Evolutionary conservation across 1,139 yeast genomes (phyloP).

Genomic region (Yamadazyma conglobata): DNA sequence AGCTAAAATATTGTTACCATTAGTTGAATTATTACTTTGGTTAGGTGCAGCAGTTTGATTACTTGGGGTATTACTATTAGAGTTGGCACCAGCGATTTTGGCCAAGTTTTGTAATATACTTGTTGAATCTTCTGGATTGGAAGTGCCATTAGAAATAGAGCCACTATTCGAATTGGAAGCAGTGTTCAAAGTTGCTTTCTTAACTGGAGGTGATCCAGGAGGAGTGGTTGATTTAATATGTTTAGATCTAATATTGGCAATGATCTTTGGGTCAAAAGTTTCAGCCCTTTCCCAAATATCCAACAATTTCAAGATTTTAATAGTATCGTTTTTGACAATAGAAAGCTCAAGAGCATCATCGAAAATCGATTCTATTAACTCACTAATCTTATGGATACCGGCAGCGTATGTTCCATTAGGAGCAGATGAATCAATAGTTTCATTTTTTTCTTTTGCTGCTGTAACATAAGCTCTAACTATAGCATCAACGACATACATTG

Average conservation of each 20-base stretch:
- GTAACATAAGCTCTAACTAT: constrained; percentile 83
- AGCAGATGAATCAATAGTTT: constrained; percentile 43
- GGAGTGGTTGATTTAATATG: constrained; percentile 60
- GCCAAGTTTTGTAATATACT: constrained; percentile 67
- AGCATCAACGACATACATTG: constrained; percentile 87
- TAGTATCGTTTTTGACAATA: constrained; percentile 51
- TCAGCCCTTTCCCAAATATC: constrained; percentile 91
- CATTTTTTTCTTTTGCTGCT: constrained; percentile 57
- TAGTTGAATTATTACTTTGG: constrained; percentile 16
- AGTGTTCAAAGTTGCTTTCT: constrained; percentile 18
- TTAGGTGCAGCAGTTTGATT: constrained; percentile 13
- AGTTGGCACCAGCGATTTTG: constrained; percentile 41
- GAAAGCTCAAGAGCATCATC: constrained; percentile 58
- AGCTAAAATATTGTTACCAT: constrained; percentile 41
- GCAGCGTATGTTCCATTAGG: constrained; percentile 74
- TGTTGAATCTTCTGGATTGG: constrained; percentile 42
- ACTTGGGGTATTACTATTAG: constrained; percentile 24
- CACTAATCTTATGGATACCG: constrained; percentile 62
- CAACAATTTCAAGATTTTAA: constrained; percentile 75
- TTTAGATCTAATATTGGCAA: constrained; percentile 56
- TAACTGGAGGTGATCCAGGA: constrained; percentile 46
- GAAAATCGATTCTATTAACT: constrained; percentile 54
- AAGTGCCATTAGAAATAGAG: constrained; percentile 1
- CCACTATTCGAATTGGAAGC: neutral
- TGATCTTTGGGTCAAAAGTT: constrained; percentile 60